These are phyloP conservation scores for Didymella exigua DNA, from an alignment of 2,329 filamentous ascomycete species.

Conservation along the genomic window DNA sequence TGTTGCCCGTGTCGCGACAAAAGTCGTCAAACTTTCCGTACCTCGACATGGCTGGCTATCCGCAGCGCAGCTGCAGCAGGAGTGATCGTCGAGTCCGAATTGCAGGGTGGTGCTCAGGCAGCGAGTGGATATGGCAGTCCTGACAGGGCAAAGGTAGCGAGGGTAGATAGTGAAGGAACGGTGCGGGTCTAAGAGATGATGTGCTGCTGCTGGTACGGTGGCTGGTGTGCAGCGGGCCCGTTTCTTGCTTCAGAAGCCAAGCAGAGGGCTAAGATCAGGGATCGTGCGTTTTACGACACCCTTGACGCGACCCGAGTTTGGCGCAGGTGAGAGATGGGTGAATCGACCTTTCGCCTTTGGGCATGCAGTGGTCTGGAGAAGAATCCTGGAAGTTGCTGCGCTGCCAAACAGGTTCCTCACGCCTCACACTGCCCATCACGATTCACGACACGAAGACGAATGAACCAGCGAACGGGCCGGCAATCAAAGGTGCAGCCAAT, in stretches of 20 bases:
- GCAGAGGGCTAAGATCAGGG: conserved; percentile 24
- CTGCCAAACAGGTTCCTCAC: background rate
- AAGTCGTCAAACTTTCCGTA: conserved; percentile 53
- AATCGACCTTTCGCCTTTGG: background rate
- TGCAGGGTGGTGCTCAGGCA: conserved; percentile 15
- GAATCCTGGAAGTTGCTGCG: background rate
- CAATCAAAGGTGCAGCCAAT: conserved; percentile 10
- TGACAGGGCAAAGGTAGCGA: conserved; percentile 23
- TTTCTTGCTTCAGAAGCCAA: conserved; percentile 17
- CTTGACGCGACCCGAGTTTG: conserved; percentile 21
- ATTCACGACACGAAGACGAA: conserved; percentile 8
- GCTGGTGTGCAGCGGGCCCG: conserved; percentile 15
- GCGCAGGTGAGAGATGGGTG: background rate
- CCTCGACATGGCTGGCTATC: conserved; percentile 37
- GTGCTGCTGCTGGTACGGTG: conserved; percentile 21
- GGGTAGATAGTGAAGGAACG: conserved; percentile 23
- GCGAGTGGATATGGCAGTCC: conserved; percentile 16
- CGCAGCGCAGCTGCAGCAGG: conserved; percentile 29
- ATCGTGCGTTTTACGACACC: conserved; percentile 26
- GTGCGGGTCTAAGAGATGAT: conserved; percentile 27
- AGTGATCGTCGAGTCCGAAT: conserved; percentile 7
- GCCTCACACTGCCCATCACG: conserved; percentile 1
- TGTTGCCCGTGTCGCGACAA: conserved; percentile 56
- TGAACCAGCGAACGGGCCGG: conserved; percentile 10
- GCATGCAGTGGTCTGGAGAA: background rate